Base-by-base conservation (phyloP, 345 rosid genomes). In the Citrus mangshanensis region DNA sequence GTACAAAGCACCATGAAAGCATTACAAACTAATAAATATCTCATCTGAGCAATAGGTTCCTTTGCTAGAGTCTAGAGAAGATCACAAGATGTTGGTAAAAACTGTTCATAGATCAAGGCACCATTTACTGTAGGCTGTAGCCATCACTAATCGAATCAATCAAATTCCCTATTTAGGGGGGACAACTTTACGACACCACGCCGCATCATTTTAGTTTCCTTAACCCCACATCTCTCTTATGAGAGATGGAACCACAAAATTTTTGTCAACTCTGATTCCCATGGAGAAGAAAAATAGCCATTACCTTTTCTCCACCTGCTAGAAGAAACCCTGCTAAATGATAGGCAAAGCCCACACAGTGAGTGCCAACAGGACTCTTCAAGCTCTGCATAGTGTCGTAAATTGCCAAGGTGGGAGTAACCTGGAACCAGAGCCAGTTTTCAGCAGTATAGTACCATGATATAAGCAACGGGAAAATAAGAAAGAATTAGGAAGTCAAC, bases 251-350 rank as follows among this genome's bases (percentile, higher is more conserved):
- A 74, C 69, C 25, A 64, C 61, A 19, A 27, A 51, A 40, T 2
- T 46, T 64, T 51, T 46, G 28, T 55, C 65, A 67, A 14, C 38
- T 65, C 49, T 35, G 55, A 68, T 55, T 68, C 65, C 27, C 18
- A 16, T 24, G 54, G 13, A 30, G 49, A 16, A 24, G 38, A 35
- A 49, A 65, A 22, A 51, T 38, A 76, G 28, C 18, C n/a, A 42
- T 61, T 81, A 96, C 98, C 93, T 96, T 96, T 51, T 93, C 95
- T 49, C 99, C 98, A 3, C 95, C 98, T 35, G 97, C 90, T 64
- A 96, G 90, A 78, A 93, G 87, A 82, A 93, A 93, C 35, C 90
- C 97, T n/a, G 95, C 94, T 70, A 96, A 86, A 85, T 93, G 89
- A 86, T 88, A 91, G 46, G 99, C 93, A 84, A 79, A 87, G 81